phyloP scores from a whole-genome alignment of 23 red algal species.

The Gracilaria gracilis region DNA sequence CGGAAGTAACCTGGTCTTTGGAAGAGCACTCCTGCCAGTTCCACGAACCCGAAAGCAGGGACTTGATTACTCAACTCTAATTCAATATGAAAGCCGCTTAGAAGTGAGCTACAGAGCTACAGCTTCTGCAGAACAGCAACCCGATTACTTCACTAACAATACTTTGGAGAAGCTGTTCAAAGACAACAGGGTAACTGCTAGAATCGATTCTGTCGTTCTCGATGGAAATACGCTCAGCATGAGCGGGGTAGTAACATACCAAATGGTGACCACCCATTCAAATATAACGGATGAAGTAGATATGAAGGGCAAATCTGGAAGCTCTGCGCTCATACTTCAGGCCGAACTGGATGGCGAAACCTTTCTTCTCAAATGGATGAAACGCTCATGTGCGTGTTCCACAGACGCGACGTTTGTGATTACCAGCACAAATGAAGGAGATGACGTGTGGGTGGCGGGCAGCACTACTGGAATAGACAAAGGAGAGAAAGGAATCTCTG shows the following conservation, averaged over 20 bases:
- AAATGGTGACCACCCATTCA: background rate
- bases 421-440: slow-evolving; percentile 21
- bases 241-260: slow-evolving; percentile 5
- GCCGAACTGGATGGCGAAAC: slow-evolving; percentile 16
- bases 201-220: slow-evolving; percentile 8
- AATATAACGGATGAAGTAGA: slow-evolving; percentile 30
- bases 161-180: background rate
- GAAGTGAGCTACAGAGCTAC: background rate
- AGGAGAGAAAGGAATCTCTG: background rate
- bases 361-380: background rate
- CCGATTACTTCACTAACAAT: slow-evolving; percentile 8
- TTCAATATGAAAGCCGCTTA: background rate
- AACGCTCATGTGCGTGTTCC: slow-evolving; percentile 17
- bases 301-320: slow-evolving; percentile 11
- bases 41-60: background rate
- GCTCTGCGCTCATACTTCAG: slow-evolving; percentile 30
- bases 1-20: background rate
- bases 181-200: slow-evolving; percentile 17
- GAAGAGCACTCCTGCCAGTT: background rate
- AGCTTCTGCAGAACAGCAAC: background rate
- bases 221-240: background rate
- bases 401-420: background rate
- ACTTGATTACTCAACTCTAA: background rate
- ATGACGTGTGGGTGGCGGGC: slow-evolving; percentile 21
- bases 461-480: slow-evolving; percentile 9